phyloP scores from a whole-genome alignment of 805 yeast species.

The Blastobotrys muscicola region DNA sequence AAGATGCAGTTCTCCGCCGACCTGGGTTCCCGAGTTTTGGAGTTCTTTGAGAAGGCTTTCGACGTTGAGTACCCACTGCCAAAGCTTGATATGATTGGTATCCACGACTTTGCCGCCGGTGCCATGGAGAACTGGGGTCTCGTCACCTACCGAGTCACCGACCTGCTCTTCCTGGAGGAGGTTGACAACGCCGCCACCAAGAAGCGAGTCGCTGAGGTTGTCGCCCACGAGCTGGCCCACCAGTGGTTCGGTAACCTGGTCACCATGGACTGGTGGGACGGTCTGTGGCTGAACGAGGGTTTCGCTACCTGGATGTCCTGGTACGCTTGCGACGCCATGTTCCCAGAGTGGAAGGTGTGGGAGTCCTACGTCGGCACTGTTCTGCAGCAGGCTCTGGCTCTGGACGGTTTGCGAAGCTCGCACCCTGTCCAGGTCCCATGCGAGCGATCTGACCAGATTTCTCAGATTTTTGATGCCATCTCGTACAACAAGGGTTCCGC shows the following conservation, averaged over 20 bases:
- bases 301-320: constrained; percentile 84
- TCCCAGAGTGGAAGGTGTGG: constrained; percentile 78
- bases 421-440: constrained; percentile 82
- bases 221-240: constrained; percentile 80
- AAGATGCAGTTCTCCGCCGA: constrained; percentile 57
- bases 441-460: constrained; percentile 66
- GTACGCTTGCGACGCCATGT: constrained; percentile 55
- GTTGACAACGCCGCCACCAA: constrained; percentile 50
- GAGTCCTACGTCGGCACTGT: constrained; percentile 69
- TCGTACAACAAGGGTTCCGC: constrained; percentile 79
- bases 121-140: constrained; percentile 93
- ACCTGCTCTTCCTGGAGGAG: constrained; percentile 57
- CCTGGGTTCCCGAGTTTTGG: constrained; percentile 52
- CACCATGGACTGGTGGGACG: constrained; percentile 94
- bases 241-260: constrained; percentile 89
- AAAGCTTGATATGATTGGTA: constrained; percentile 69
- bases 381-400: constrained; percentile 61
- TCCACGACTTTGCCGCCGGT: constrained; percentile 71
- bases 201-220: constrained; percentile 71
- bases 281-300: constrained; percentile 82
- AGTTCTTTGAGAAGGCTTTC: constrained; percentile 56
- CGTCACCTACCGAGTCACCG: constrained; percentile 56
- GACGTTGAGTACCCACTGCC: constrained; percentile 72
- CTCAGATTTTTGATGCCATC: constrained; percentile 73
- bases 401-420: constrained; percentile 63